phyloP scores from a whole-genome alignment of 345 rosid genomes.

The Arabis alpina region DNA sequence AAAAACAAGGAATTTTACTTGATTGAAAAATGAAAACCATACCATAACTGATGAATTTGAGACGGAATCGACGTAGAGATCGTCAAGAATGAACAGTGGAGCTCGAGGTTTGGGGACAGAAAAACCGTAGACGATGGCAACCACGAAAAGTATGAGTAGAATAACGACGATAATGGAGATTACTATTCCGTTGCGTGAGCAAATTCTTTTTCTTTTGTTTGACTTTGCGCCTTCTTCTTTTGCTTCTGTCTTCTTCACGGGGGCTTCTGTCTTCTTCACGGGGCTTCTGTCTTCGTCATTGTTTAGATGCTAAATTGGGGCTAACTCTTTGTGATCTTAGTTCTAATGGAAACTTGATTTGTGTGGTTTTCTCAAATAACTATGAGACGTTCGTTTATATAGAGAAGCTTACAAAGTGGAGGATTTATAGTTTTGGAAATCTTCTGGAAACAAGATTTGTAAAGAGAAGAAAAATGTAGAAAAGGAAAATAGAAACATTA shows the following conservation, averaged over 20 bases:
- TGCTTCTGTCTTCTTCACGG: constrained; percentile 1
- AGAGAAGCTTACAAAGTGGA: not conserved
- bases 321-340: constrained; percentile 9
- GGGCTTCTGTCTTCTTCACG: not conserved
- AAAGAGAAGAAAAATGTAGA: not conserved
- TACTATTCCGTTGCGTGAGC: not conserved
- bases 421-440: constrained; percentile 8
- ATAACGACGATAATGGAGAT: not conserved
- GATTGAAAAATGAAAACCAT: not conserved
- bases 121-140: not conserved
- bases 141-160: not conserved
- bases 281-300: constrained; percentile 6
- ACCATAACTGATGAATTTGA: not conserved
- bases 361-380: not conserved
- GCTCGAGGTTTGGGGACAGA: not conserved
- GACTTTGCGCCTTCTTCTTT: constrained; percentile 12
- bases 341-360: constrained; percentile 18
- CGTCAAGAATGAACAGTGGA: constrained; percentile 31
- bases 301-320: constrained; percentile 6
- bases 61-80: constrained; percentile 15
- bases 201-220: not conserved
- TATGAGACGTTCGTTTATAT: constrained; percentile 10
- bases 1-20: not conserved
- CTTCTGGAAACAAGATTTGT: constrained; percentile 25
- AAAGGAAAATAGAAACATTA: not conserved